Evolutionary conservation across 2,329 filamentous ascomycete genomes (phyloP).

Genomic region (Penicillium concentricum): DNA sequence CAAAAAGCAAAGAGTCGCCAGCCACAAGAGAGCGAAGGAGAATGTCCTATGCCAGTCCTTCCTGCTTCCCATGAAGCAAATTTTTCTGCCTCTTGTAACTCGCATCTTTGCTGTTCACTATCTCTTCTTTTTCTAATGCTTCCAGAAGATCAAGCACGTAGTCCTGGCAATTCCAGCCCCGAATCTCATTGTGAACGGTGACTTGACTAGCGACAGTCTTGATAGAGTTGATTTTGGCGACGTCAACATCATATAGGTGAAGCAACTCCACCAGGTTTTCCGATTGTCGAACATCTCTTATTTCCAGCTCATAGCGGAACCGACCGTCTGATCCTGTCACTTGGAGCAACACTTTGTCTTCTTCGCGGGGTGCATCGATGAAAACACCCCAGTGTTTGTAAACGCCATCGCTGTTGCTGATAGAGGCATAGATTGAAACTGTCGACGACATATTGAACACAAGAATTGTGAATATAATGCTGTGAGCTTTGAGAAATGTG

Average conservation of each 20-base stretch:
- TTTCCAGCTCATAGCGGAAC: not conserved
- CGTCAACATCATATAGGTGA: slow-evolving; percentile 6
- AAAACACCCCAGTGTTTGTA: slow-evolving; percentile 2
- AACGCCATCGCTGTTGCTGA: not conserved
- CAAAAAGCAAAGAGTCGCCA: not conserved
- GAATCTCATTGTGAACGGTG: slow-evolving; percentile 19
- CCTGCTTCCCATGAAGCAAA: slow-evolving; percentile 6
- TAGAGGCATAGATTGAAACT: not conserved
- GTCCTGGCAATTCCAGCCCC: slow-evolving; percentile 29
- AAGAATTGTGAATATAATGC: no score
- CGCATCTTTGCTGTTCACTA: slow-evolving; percentile 10
- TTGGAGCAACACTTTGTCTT: not conserved
- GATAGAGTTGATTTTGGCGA: slow-evolving; percentile 10
- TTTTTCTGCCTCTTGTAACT: slow-evolving; percentile 6
- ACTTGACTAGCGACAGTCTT: slow-evolving; percentile 14
- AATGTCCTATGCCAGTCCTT: slow-evolving; percentile 3
- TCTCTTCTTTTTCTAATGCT: slow-evolving; percentile 11
- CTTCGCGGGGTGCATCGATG: not conserved
- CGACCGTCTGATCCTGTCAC: not conserved
- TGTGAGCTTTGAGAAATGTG: not conserved
- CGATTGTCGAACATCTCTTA: not conserved
- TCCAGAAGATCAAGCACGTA: slow-evolving; percentile 29
- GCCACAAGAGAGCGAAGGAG: not conserved
- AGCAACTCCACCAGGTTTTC: slow-evolving; percentile 5
- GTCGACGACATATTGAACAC: not conserved